Base-by-base conservation (phyloP, 2,329 filamentous ascomycete genomes). In the Ophiocordyceps camponoti-saundersi region DNA sequence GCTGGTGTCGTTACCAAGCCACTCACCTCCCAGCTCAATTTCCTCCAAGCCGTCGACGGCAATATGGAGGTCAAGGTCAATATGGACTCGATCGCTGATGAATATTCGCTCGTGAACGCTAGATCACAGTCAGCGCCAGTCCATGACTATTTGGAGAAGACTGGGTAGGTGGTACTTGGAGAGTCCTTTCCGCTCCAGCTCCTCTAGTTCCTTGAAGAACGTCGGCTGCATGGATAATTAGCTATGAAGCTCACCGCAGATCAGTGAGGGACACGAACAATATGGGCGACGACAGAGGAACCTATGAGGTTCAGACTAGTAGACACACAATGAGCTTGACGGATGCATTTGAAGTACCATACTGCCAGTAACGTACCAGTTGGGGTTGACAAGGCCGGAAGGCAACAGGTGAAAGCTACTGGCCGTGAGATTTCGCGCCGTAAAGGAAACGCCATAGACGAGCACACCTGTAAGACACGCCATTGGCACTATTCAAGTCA, bases 1-100 rank as follows among this genome's bases (percentile, higher is more conserved):
- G 16, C 16, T 39, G 16, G n/a, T 18, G 3, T n/a, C 15, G 8
- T 18, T 16, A 39, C 30, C 13, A 3, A 39, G 36, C n/a, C 8
- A 10, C 36, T 39, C 16, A 53, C 50, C 51, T 51, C 70, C 68
- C 26, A 75, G 61, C 54, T 73, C 69, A 13, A 57, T 57, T 60
- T 80, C 78, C 60, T 85, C 80, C 10, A 85, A 69, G 4, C 82
- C 81, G 54, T 86, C 83, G 15, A 84, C 79, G 50, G 75, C 66
- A 48, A 74, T 70, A 60, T 84, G 80, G 34, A 85, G 63, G 56
- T 81, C 74, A 49, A 84, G 72, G 57, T 79, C 70, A 49, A 84
- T 68, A 57, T 82, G 75, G 52, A 72, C 73, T 45, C 79, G 67
- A 58, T 81, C 77, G 50, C 70, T 75, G 57, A 85, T 73, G 57